Conservation (phyloP, 2,329 filamentous ascomycete genomes). For the Trichoderma sp. region DNA sequence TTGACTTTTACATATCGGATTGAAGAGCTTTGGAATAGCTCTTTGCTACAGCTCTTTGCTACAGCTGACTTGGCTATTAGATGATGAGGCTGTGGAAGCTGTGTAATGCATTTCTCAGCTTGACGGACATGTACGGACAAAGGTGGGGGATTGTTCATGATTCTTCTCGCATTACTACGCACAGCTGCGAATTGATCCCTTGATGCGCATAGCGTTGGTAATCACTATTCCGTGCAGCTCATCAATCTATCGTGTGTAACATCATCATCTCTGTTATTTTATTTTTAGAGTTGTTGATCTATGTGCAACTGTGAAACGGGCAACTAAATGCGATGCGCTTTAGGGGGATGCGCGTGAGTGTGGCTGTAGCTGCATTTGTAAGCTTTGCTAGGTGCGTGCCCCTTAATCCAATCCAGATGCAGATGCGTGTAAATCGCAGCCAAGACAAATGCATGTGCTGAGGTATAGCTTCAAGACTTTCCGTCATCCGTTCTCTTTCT, state of each 20-base stretch:
- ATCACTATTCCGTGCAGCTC: neutral
- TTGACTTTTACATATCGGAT: neutral
- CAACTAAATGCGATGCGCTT: neutral
- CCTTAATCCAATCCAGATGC: neutral
- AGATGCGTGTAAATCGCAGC: neutral
- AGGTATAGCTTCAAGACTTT: neutral
- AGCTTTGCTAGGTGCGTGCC: neutral
- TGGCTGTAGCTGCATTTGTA: neutral
- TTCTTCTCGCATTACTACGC: neutral
- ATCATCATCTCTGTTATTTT: neutral
- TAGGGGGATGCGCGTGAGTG: neutral
- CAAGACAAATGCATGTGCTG: neutral
- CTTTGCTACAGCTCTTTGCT: too few species aligned
- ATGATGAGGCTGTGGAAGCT: neutral
- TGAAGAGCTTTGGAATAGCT: neutral
- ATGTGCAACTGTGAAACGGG: neutral
- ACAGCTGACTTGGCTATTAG: too few species aligned
- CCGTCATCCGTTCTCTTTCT: neutral
- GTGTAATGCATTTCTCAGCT: neutral
- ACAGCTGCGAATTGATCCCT: neutral
- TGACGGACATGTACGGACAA: neutral
- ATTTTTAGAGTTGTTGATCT: neutral
- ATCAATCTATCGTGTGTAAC: neutral
- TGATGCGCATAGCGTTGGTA: neutral
- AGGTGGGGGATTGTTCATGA: neutral